phyloP scores from a whole-genome alignment of 1,284 basidiomycete genomes.

The Anthracocystis walkeri region DNA sequence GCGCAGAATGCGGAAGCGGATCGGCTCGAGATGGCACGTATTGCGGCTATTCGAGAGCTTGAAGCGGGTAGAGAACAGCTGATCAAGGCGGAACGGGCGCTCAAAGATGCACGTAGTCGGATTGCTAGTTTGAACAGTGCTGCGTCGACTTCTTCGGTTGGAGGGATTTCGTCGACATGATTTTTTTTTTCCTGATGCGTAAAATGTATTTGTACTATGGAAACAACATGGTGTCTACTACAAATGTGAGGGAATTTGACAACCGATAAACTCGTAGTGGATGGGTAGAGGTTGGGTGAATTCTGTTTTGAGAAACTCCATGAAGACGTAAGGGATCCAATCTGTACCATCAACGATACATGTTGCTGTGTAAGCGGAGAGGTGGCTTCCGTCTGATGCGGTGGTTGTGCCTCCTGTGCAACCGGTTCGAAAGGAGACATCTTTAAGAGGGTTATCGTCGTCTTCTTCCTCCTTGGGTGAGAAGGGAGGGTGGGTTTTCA shows the following conservation, averaged over 20 bases:
- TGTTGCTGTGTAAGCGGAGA: slow-evolving; percentile 34
- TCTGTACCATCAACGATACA: slow-evolving; percentile 40
- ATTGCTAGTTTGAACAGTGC: slow-evolving; percentile 29
- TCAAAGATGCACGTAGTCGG: slow-evolving; percentile 51
- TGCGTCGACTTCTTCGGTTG: neutral
- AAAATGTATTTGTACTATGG: slow-evolving; percentile 15
- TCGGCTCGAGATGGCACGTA: slow-evolving; percentile 81
- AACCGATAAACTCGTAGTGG: slow-evolving; percentile 28
- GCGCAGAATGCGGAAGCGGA: slow-evolving; percentile 85
- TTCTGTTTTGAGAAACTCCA: slow-evolving; percentile 21
- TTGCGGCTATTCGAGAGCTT: slow-evolving; percentile 73
- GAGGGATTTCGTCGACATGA: no score
- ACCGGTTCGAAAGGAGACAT: slow-evolving; percentile 22
- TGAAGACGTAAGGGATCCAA: slow-evolving; percentile 36
- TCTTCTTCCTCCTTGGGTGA: neutral
- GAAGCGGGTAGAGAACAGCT: slow-evolving; percentile 65
- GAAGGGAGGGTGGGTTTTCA: slow-evolving; percentile 19
- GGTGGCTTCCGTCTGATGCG: slow-evolving; percentile 11
- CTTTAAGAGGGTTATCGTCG: slow-evolving; percentile 17
- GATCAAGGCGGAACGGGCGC: slow-evolving; percentile 65
- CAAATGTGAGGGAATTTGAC: slow-evolving; percentile 30
- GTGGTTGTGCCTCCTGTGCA: slow-evolving; percentile 18
- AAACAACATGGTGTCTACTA: neutral
- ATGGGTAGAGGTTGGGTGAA: slow-evolving; percentile 19
- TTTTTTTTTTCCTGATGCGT: no score